phyloP scores from a whole-genome alignment of 495 filamentous ascomycete genomes.

The Astrothelium macrocarpum region DNA sequence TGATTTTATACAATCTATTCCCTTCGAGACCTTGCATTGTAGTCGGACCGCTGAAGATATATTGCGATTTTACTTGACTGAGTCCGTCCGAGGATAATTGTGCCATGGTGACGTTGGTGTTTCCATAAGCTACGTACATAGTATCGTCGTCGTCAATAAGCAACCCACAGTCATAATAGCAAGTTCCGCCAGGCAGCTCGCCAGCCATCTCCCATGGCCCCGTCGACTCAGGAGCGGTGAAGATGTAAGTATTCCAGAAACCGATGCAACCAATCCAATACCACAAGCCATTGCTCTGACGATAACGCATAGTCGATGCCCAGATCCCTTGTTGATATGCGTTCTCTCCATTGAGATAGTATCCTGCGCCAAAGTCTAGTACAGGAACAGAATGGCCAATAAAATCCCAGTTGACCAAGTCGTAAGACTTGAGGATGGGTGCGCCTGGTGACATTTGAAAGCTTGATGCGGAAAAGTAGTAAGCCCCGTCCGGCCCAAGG shows the following conservation, averaged over 20 bases:
- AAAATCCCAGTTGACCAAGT: conserved; percentile 49
- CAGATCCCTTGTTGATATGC: conserved; percentile 48
- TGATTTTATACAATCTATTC: conserved; percentile 46
- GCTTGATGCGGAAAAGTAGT: neutral
- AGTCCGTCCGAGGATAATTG: conserved; percentile 41
- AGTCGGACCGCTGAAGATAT: conserved; percentile 33
- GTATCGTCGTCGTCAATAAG: conserved; percentile 46
- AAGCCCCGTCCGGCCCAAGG: neutral
- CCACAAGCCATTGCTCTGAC: conserved; percentile 36
- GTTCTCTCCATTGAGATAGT: conserved; percentile 37
- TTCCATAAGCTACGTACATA: conserved; percentile 50
- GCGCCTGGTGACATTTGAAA: conserved; percentile 42
- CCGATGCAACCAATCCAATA: conserved; percentile 50
- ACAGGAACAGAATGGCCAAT: conserved; percentile 45
- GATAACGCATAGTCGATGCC: conserved; percentile 46
- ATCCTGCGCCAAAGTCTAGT: conserved; percentile 39
- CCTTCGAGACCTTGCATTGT: conserved; percentile 35
- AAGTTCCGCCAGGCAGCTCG: conserved; percentile 30
- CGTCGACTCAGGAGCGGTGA: conserved; percentile 32
- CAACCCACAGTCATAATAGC: conserved; percentile 52
- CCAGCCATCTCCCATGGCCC: conserved; percentile 35
- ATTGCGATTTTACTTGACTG: conserved; percentile 34
- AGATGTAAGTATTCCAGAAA: conserved; percentile 41
- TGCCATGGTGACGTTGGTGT: conserved; percentile 39
- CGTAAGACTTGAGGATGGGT: conserved; percentile 45